Conservation (phyloP, 768 basidiomycete species). For the Austroboletus festivus region DNA sequence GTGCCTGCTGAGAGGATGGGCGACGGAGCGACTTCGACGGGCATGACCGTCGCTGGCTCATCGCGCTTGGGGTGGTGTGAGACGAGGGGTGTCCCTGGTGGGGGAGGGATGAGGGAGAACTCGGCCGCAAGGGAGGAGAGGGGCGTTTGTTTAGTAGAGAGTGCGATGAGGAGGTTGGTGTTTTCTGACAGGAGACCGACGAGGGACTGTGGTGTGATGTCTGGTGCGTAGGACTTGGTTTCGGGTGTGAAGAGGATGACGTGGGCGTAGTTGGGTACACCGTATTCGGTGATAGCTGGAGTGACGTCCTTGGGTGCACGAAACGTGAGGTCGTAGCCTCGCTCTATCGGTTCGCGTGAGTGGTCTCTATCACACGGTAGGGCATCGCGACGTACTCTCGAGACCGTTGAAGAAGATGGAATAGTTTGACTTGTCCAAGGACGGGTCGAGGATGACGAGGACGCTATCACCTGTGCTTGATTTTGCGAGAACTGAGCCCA, state of each 20-base stretch:
- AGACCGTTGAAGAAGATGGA: constrained; percentile 81
- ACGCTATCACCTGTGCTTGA: constrained; percentile 84
- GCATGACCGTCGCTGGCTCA: constrained; percentile 62
- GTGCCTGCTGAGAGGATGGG: constrained; percentile 47
- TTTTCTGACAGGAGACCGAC: constrained; percentile 63
- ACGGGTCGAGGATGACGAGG: constrained; percentile 79
- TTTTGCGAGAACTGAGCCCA: constrained; percentile 40
- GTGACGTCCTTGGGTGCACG: constrained; percentile 73
- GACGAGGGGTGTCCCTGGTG: constrained; percentile 76
- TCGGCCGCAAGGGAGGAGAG: constrained; percentile 80
- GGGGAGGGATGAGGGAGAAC: constrained; percentile 87
- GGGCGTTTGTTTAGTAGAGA: constrained; percentile 73
- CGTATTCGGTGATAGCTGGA: constrained; percentile 66
- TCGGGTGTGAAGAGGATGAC: constrained; percentile 85
- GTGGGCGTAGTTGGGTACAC: constrained; percentile 75
- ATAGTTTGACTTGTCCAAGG: constrained; percentile 63
- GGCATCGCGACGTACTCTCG: constrained; percentile 47
- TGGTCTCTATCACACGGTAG: not conserved
- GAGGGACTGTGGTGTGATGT: constrained; percentile 81
- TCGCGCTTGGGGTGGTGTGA: constrained; percentile 81
- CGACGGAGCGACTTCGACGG: constrained; percentile 49
- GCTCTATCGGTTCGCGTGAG: constrained; percentile 41
- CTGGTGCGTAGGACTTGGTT: constrained; percentile 69
- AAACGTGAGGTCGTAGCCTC: constrained; percentile 86
- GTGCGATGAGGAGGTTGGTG: constrained; percentile 81